Conservation (phyloP, 1,284 basidiomycete genomes). For the Phenoliferia sp. region DNA sequence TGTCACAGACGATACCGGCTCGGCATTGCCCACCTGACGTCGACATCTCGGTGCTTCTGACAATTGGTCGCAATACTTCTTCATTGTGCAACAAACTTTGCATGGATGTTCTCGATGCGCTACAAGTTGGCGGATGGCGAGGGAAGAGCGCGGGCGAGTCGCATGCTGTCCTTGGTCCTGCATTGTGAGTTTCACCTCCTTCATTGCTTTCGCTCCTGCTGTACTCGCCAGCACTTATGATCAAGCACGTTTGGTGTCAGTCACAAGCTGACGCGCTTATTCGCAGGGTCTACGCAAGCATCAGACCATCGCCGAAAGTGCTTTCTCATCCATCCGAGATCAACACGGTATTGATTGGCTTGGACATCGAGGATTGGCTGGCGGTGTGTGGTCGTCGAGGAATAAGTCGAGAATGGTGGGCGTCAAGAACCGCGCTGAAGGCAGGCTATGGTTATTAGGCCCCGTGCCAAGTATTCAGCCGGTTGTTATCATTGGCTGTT, state of each 20-base stretch:
- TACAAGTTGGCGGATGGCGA: conserved; percentile 5
- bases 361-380: neutral
- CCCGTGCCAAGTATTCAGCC: too few relatives aligned
- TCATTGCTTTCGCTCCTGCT: neutral
- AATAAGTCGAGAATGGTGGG: neutral
- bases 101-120: conserved; percentile 3
- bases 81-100: neutral
- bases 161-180: conserved; percentile 6
- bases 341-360: neutral
- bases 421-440: neutral
- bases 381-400: neutral
- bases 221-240: neutral
- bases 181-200: neutral
- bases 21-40: neutral
- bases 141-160: neutral
- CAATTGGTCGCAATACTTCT: neutral
- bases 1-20: neutral
- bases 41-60: neutral
- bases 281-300: neutral
- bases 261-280: neutral
- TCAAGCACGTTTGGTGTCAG: neutral
- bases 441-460: neutral
- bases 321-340: neutral
- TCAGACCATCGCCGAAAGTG: neutral
- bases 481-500: too few relatives aligned